These are phyloP conservation scores for Colletotrichum sp. DNA, from an alignment of 2,329 filamentous ascomycete genomes.

Conservation along the genomic window DNA sequence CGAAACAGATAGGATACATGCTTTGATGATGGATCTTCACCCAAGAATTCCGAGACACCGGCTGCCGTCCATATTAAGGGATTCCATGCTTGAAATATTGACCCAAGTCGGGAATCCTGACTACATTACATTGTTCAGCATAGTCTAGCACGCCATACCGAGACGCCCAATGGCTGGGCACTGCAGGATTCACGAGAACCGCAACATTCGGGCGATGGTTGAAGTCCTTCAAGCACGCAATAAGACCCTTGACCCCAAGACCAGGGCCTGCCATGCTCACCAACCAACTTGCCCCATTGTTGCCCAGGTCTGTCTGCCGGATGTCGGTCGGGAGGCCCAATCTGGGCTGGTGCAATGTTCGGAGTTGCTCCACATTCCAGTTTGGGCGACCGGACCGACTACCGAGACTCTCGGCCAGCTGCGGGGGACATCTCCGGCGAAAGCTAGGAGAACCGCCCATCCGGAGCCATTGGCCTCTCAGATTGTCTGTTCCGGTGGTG, in stretches of 20 bases:
- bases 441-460: not conserved
- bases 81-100: not conserved
- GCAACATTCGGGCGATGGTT: not conserved
- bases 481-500: not conserved
- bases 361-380: not conserved
- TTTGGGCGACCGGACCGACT: slow-evolving; percentile 11
- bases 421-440: not conserved
- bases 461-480: not conserved
- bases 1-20: not conserved
- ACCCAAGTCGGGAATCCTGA: no score
- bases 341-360: not conserved
- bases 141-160: not conserved
- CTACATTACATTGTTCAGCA: not conserved
- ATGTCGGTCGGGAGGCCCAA: slow-evolving; percentile 6
- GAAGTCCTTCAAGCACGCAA: not conserved
- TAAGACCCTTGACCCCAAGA: not conserved
- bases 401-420: not conserved
- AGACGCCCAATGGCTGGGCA: not conserved
- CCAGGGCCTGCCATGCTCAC: not conserved
- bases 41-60: not conserved
- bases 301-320: not conserved
- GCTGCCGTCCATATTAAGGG: not conserved
- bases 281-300: not conserved
- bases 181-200: not conserved
- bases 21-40: not conserved